Evolutionary conservation across 805 yeast species (phyloP).

Genomic region (Myxozyma kluyveri): DNA sequence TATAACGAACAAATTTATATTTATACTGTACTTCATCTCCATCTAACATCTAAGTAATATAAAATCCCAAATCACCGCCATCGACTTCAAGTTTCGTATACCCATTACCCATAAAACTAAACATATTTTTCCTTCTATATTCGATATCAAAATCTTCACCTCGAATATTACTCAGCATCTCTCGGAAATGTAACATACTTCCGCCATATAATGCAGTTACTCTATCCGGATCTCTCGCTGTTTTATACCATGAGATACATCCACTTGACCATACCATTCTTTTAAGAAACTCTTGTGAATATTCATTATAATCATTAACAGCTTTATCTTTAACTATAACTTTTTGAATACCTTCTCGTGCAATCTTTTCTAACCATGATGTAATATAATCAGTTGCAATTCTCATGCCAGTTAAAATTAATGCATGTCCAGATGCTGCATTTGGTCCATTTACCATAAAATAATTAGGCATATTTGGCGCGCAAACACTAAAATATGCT

Average conservation of each 20-base stretch:
- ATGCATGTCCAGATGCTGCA: constrained; percentile 20
- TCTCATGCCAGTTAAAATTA: constrained; percentile 15
- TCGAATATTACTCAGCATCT: constrained; percentile 18
- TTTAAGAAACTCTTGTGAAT: constrained; percentile 14
- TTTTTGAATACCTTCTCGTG: constrained; percentile 13
- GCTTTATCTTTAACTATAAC: constrained; percentile 13
- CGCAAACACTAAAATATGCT: constrained; percentile 24
- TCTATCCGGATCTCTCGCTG: constrained; percentile 11
- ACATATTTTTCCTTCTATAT: constrained; percentile 8
- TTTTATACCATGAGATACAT: constrained; percentile 22
- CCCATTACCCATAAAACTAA: constrained; percentile 19
- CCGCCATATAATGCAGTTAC: constrained; percentile 27
- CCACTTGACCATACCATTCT: constrained; percentile 15
- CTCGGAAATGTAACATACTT: constrained; percentile 17
- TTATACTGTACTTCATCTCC: too few species aligned
- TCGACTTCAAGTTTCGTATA: constrained; percentile 10
- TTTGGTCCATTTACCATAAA: constrained; percentile 28
- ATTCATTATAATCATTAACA: constrained; percentile 10
- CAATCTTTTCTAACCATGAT: constrained; percentile 17
- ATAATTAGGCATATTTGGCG: constrained; percentile 28
- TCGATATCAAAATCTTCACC: constrained; percentile 25
- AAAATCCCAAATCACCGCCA: constrained; percentile 7
- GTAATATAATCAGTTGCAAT: constrained; percentile 16
- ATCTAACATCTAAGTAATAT: background rate
- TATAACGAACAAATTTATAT: too few species aligned